Evolutionary conservation across 805 yeast genomes (phyloP), one percentile per base, ranked within the genome.

Genomic region (Wickerhamomyces bisporus): DNA sequence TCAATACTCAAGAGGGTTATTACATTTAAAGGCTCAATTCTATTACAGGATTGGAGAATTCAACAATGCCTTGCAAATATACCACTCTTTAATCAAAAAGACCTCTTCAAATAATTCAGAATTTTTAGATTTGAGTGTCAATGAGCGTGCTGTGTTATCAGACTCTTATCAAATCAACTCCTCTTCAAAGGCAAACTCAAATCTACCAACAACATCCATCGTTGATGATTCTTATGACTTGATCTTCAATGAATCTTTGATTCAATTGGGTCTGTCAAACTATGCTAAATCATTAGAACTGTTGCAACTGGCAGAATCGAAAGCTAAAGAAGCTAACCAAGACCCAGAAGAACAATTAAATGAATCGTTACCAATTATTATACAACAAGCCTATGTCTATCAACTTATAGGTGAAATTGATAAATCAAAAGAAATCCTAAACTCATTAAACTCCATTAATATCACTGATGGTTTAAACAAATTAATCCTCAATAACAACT

Each of bases 71-170:
- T 64, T 76, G 43, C 52, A 60, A 12, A 47, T 81, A 5, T 83
- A 81, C 52, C 61, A 67, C 32, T 61, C 66, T 3, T 60, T 83
- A 42, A 55, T 76, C 11, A 36, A 56, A 3, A 36, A 55, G 8
- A 58, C 65, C 21, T 50, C 58, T 25, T 66, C 62, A 3, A 46
- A 48, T 4, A 64, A 61, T 30, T 55, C 57, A 30, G 76, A 66
- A 44, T 43, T 52, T 11, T 42, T 69, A 29, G 94, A 84, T 57
- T 60, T 84, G 40, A 61, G 74, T 23, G 78, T 83, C 41, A 84
- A 84, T 52, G 84, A 81, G 57, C 68, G 81, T 42, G 87, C 89
- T 3, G 77, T 79, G 11, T 59, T 79, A 18, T 73, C 83, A 16
- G 84, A 76, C 15, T 47, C 45, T 6, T 54, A 58, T 21, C 44